Conservation (phyloP, 768 basidiomycete genomes). For the Vishniacozyma victoriae region DNA sequence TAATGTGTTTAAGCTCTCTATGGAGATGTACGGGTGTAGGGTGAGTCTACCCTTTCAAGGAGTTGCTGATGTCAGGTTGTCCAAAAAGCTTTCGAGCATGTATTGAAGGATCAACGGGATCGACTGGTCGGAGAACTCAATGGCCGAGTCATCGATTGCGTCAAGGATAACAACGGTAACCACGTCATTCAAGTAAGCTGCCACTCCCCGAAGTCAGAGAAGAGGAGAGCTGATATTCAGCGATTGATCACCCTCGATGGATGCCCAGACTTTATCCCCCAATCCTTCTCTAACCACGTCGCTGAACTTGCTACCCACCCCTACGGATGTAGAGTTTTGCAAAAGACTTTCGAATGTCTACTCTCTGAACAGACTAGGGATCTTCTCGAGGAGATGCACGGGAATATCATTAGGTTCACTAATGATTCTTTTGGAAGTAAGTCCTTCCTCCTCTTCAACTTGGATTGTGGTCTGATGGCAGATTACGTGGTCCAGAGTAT, state of each 20-base stretch:
- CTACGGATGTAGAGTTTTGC: slow-evolving; percentile 90
- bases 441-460: slow-evolving; percentile 38
- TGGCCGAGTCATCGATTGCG: slow-evolving; percentile 71
- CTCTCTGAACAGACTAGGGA: slow-evolving; percentile 62
- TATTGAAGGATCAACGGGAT: slow-evolving; percentile 71
- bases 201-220: background rate
- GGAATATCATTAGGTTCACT: slow-evolving; percentile 65
- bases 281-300: slow-evolving; percentile 69
- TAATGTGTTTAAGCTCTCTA: slow-evolving; percentile 66
- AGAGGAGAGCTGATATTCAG: slow-evolving; percentile 49
- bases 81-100: slow-evolving; percentile 70
- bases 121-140: slow-evolving; percentile 72
- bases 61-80: slow-evolving; percentile 15
- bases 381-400: slow-evolving; percentile 76
- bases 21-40: slow-evolving; percentile 94
- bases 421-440: slow-evolving; percentile 74
- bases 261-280: slow-evolving; percentile 60
- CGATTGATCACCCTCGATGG: slow-evolving; percentile 75
- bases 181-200: slow-evolving; percentile 59
- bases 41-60: slow-evolving; percentile 49
- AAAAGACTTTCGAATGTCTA: slow-evolving; percentile 82
- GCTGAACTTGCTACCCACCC: slow-evolving; percentile 77
- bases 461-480: background rate
- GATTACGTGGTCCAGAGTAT: slow-evolving; percentile 93
- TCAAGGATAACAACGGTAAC: slow-evolving; percentile 87